Evolutionary conservation across 441 rosid species (phyloP).

Genomic region (Isatis lusitanica): DNA sequence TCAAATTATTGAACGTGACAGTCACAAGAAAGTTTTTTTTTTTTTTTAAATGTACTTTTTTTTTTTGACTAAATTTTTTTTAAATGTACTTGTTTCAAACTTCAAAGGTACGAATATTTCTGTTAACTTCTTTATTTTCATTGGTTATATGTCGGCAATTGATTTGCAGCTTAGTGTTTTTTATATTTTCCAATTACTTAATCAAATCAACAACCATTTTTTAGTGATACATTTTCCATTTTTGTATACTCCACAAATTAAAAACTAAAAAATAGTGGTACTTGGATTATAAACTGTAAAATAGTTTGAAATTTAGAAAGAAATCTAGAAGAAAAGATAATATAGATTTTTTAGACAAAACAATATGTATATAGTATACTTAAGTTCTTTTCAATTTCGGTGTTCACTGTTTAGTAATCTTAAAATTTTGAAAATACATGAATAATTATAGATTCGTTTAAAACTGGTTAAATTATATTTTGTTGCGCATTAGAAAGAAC

Average conservation of each 20-base stretch:
- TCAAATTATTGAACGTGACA: constrained; percentile 32
- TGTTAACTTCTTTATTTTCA: background rate
- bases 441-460: background rate
- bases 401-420: background rate
- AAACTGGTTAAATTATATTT: background rate
- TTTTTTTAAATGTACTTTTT: background rate
- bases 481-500: background rate
- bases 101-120: background rate
- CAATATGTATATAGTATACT: background rate
- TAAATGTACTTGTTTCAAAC: background rate
- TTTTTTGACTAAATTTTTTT: too few relatives aligned
- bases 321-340: background rate
- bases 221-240: background rate
- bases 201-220: background rate
- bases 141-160: background rate
- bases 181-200: background rate
- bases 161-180: background rate
- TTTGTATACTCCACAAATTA: background rate
- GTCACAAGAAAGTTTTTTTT: constrained; percentile 32
- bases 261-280: background rate
- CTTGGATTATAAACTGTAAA: background rate
- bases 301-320: background rate
- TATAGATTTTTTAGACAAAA: background rate
- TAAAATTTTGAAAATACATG: background rate
- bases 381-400: background rate